Percentiles rank a stretch among this genome's conserved stretches.
Conservation (phyloP, 2,329 filamentous ascomycete species). For the Colletotrichum lindemuthianum region DNA sequence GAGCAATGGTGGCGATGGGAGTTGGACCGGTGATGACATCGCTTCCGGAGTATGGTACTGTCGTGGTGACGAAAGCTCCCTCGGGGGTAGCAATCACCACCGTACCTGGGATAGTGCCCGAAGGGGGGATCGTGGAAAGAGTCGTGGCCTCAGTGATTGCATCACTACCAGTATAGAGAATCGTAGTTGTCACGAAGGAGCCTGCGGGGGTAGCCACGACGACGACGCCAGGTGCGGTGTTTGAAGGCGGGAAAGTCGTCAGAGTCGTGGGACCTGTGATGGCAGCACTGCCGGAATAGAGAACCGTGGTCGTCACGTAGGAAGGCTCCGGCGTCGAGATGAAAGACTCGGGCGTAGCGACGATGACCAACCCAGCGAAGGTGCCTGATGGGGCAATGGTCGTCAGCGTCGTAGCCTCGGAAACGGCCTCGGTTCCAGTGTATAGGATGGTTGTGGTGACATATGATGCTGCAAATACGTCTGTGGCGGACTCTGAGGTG, state of each 20-base stretch:
- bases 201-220: not conserved
- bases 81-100: not conserved
- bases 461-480: not conserved
- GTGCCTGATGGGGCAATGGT: conserved; percentile 13
- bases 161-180: not conserved
- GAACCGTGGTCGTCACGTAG: not conserved
- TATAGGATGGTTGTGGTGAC: conserved; percentile 6
- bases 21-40: not conserved
- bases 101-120: not conserved
- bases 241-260: conserved; percentile 4
- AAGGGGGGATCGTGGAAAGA: conserved; percentile 1
- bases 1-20: not conserved
- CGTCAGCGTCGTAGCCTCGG: conserved; percentile 7
- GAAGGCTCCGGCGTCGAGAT: not conserved
- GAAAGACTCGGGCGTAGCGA: conserved; percentile 8
- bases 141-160: not conserved
- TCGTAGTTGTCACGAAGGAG: conserved; percentile 2
- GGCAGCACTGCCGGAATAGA: not conserved
- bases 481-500: not conserved
- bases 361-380: conserved; percentile 23
- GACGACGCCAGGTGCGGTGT: not conserved
- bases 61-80: conserved; percentile 2
- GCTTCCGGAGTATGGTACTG: conserved; percentile 2
- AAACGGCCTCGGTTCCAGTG: conserved; percentile 19
- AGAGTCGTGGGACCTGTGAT: conserved; percentile 1